Evolutionary conservation across 345 rosid genomes (phyloP), one percentile per base, ranked within the genome.

Genomic region (Rhodomyrtus tomentosa): DNA sequence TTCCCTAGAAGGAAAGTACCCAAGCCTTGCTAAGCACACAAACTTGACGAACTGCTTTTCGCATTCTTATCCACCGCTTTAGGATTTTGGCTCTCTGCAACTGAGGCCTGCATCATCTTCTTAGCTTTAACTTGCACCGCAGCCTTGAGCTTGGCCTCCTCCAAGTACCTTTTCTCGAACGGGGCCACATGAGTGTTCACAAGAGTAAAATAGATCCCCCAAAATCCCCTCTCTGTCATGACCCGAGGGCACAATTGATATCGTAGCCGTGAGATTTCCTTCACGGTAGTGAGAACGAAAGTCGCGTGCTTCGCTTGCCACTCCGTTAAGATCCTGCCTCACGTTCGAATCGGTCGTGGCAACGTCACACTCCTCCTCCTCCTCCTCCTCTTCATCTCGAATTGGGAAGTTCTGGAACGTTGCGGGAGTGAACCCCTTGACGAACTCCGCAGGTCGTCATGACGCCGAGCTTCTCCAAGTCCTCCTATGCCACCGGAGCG

Each of bases 221-320:
- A 96, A 87, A 96, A 96, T 84, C 91, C 93, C 90, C 90, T 85
- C 86, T 96, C 99, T 88, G 94, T 96, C 99, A 96, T 96, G 58
- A 89, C 88, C 15, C 99, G 94, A 0, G 99, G 99, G 86, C 99
- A 96, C 82, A 96, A 85, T 82, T 96, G 98, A 87, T 95, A 96
- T 82, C 99, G 91, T 50, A 96, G 88, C 84, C 87, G 93, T 20
- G 98, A 94, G 74, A 95, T 94, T 92, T 90, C 94, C 99, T 96
- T 95, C 53, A 96, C 98, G 40, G 95, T 93, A 50, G 92, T 88
- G 81, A 96, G 98, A 88, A 96, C 98, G 59, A 96, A 95, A 58
- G 96, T 93, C 58, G 99, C 99, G 86, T 96, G 99, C 83, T 92
- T 93, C 93, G 96, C 98, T 84, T 96, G 99, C 99, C 99, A 96